phyloP scores from a whole-genome alignment of 2,329 filamentous ascomycete species.

The Huntiella bhutanensis region DNA sequence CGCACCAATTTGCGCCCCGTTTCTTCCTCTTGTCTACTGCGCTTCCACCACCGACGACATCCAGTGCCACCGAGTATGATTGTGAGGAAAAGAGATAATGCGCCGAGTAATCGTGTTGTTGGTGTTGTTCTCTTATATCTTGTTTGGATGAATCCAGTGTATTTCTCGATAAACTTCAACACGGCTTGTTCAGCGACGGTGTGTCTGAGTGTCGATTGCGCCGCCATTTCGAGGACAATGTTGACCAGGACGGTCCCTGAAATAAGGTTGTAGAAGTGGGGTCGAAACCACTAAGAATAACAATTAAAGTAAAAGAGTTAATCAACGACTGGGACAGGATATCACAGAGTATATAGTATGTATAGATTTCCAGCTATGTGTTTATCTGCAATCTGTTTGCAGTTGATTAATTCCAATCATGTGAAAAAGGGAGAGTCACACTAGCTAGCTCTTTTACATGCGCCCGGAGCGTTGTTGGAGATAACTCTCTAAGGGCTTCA shows the following conservation, averaged over 20 bases:
- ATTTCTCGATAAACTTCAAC: slow-evolving; percentile 42
- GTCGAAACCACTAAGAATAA: not conserved
- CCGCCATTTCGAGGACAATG: slow-evolving; percentile 42
- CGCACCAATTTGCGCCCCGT: slow-evolving; percentile 66
- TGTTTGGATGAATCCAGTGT: slow-evolving; percentile 31
- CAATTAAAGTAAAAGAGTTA: not conserved
- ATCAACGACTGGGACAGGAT: not conserved
- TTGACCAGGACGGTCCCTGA: not conserved
- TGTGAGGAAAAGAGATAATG: slow-evolving; percentile 54
- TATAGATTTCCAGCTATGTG: too few relatives aligned
- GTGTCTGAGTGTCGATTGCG: slow-evolving; percentile 63
- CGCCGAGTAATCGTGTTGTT: slow-evolving; percentile 54
- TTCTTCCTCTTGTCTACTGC: slow-evolving; percentile 56
- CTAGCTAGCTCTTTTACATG: too few relatives aligned
- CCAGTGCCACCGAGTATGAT: slow-evolving; percentile 68
- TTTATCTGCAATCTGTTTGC: too few relatives aligned
- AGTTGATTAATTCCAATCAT: too few relatives aligned
- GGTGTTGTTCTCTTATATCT: slow-evolving; percentile 46
- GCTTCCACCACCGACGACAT: slow-evolving; percentile 58
- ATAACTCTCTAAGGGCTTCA: too few relatives aligned
- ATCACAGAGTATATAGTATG: too few relatives aligned
- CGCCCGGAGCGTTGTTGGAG: too few relatives aligned
- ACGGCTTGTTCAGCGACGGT: slow-evolving; percentile 48
- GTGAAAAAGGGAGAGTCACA: too few relatives aligned
- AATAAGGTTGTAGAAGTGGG: not conserved